These are phyloP conservation scores for Ganoderma lucidum DNA, from an alignment of 1,284 basidiomycete species.

Conservation along the genomic window DNA sequence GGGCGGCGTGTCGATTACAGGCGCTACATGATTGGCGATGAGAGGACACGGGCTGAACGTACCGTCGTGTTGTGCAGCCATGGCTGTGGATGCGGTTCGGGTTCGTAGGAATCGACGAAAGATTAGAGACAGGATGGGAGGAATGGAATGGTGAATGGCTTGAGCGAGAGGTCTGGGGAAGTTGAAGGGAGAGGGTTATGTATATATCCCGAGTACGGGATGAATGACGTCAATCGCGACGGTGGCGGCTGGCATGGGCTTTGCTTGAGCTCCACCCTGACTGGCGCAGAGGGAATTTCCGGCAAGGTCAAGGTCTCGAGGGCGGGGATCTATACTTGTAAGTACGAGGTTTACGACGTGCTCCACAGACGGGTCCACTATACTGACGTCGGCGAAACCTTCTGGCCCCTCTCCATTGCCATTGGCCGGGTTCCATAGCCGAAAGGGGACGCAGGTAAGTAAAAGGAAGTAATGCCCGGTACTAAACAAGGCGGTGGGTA, in stretches of 20 bases:
- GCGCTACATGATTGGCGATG: neutral
- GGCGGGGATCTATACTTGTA: too few species aligned
- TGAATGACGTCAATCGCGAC: conserved; percentile 10
- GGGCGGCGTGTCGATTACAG: neutral
- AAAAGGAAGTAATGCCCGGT: neutral
- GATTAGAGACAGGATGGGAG: neutral
- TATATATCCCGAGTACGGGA: conserved; percentile 1
- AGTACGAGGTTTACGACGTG: neutral
- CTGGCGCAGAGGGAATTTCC: neutral
- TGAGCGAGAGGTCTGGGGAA: too few species aligned
- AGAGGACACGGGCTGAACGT: neutral
- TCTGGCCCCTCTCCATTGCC: neutral
- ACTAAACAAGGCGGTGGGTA: neutral
- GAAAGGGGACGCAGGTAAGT: neutral
- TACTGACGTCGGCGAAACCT: conserved; percentile 3
- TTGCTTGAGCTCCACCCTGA: neutral
- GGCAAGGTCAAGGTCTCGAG: too few species aligned
- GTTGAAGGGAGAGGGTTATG: neutral
- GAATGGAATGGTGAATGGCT: too few species aligned
- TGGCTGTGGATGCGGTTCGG: neutral
- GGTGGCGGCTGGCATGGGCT: neutral
- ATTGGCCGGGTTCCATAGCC: neutral
- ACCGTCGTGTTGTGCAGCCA: conserved; percentile 29
- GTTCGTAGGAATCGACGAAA: neutral
- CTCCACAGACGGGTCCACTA: neutral